Evolutionary conservation across 805 yeast genomes (phyloP).

Genomic region (Candida glaebosa): DNA sequence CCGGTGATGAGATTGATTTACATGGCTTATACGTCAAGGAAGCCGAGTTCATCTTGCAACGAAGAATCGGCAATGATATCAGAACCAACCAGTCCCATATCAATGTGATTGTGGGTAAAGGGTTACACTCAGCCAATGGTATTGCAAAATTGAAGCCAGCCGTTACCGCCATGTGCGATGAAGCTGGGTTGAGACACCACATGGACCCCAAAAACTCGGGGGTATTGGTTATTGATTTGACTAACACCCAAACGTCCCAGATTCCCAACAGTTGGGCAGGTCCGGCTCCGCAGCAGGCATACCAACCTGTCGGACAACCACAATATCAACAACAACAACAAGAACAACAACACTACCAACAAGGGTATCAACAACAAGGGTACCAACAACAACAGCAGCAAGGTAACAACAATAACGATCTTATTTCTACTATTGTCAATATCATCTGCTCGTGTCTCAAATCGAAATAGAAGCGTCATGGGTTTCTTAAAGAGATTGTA

Average conservation of each 20-base stretch:
- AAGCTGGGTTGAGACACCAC: constrained; percentile 56
- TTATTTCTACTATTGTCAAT: constrained; percentile 29
- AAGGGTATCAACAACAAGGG: constrained; percentile 15
- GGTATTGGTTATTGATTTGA: constrained; percentile 67
- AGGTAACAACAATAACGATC: constrained; percentile 22
- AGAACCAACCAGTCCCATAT: constrained; percentile 57
- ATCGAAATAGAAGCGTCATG: constrained; percentile 12
- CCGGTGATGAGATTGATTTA: constrained; percentile 80
- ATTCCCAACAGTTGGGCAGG: constrained; percentile 32
- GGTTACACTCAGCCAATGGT: constrained; percentile 76
- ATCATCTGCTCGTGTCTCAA: constrained; percentile 32
- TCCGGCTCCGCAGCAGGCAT: constrained; percentile 17
- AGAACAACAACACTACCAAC: constrained; percentile 14
- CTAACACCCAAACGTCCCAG: constrained; percentile 20
- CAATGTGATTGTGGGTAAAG: constrained; percentile 90
- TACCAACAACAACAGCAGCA: constrained; percentile 14
- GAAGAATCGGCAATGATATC: constrained; percentile 65
- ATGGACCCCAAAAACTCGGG: constrained; percentile 76
- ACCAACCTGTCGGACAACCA: constrained; percentile 19
- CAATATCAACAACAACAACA: constrained; percentile 23
- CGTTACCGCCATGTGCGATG: constrained; percentile 69
- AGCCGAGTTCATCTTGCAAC: constrained; percentile 73
- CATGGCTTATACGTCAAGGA: constrained; percentile 92
- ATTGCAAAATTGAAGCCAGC: constrained; percentile 90
- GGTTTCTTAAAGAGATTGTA: not conserved